Percentiles rank a stretch among this genome's conserved stretches.
phyloP scores from a whole-genome alignment of 2,329 filamentous ascomycete genomes.

The Colletotrichum godetiae region DNA sequence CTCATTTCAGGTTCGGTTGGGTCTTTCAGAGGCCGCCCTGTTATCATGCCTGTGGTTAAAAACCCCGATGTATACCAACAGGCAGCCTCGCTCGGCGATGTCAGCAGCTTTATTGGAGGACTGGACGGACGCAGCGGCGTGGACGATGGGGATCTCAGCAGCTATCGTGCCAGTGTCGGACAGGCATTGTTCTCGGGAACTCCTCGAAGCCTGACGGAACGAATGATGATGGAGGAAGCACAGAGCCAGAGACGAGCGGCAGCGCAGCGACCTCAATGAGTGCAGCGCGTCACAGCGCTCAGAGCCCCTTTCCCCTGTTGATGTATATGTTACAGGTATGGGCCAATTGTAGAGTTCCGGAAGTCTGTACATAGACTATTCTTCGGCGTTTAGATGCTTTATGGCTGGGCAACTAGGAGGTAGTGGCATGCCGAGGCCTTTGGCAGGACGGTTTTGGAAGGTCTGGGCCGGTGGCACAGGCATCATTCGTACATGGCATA shows the following conservation, averaged over 20 bases:
- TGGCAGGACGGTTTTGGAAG: constrained; percentile 12
- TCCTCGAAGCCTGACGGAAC: constrained; percentile 60
- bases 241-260: constrained; percentile 42
- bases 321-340: constrained; percentile 30
- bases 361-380: constrained; percentile 31
- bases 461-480: constrained; percentile 4
- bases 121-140: constrained; percentile 62
- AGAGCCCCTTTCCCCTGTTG: constrained; percentile 1
- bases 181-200: constrained; percentile 54
- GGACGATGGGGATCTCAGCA: constrained; percentile 57
- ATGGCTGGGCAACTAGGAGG: constrained; percentile 25
- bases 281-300: neutral
- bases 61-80: constrained; percentile 60
- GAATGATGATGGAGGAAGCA: constrained; percentile 61
- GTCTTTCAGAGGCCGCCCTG: constrained; percentile 65
- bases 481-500: constrained; percentile 29
- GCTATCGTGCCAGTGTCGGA: constrained; percentile 55
- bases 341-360: constrained; percentile 25
- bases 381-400: constrained; percentile 32
- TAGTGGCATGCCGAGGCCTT: constrained; percentile 21
- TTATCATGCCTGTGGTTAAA: constrained; percentile 63
- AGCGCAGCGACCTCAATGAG: constrained; percentile 30
- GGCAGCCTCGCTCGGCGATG: constrained; percentile 59
- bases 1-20: constrained; percentile 54
- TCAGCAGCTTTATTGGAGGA: constrained; percentile 64